Base-by-base conservation (phyloP, 768 basidiomycete species). In the Trametes punicea region DNA sequence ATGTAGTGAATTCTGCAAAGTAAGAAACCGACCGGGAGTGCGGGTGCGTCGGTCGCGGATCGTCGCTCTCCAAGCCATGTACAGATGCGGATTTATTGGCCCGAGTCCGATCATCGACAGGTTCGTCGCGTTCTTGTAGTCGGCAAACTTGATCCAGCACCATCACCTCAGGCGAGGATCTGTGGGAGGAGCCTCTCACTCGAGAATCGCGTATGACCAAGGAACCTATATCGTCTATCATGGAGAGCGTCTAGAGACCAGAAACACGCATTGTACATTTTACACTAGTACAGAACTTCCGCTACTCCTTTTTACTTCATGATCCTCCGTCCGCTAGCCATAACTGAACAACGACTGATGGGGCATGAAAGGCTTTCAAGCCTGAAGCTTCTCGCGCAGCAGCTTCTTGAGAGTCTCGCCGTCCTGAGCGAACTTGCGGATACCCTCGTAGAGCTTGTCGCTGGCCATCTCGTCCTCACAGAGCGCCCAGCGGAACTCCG, bases 381-480 rank as follows among this genome's bases (percentile, higher is more conserved):
- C 83, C 36, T 73, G 70, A 53, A 91, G 68, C 72, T 87, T 90
- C 74, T 84, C 62, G 73, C 79, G 84, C 71, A 99, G 78, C 62
- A 91, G 70, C 11, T 74, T 72, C 81, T 96, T 97, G 75, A 99
- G 85, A 3, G 90, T 84, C 69, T 85, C 81, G 55, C 93, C 93
- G 67, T 98, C 97, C 77, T 90, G 93, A 47, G 93, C 95, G 70
- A 99, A 99, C 75, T 96, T 97, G 78, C 85, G 87, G 79, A 99
- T 97, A 66, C 97, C 97, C 77, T 98, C 93, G 73, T 97, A 93
- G 52, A 98, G 80, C 79, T 98, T 98, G 73, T 98, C 96, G 70
- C 93, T 96, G n/a, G 96, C 94, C 95, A 98, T 97, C 69, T 81
- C 75, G 74, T 98, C 95, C 68, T 93, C 82, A 67, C 97, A 84